These are phyloP conservation scores for Kwoniella mangroviensis DNA, from an alignment of 768 basidiomycete genomes.

Conservation along the genomic window DNA sequence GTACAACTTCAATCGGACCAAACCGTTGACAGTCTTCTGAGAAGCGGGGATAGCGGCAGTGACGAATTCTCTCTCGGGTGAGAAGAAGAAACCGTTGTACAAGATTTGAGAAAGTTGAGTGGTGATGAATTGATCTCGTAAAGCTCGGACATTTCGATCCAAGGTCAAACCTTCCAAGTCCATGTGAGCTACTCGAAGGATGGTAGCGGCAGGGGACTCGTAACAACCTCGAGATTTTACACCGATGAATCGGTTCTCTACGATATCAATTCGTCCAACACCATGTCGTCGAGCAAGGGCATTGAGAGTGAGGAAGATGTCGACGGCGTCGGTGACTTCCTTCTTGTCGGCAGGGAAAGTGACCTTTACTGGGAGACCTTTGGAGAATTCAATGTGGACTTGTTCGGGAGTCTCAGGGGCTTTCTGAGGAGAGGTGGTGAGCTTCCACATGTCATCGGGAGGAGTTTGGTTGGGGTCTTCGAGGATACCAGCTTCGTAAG, in stretches of 20 bases:
- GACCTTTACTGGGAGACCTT: slow-evolving; percentile 85
- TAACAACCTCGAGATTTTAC: slow-evolving; percentile 99
- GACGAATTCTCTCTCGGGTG: slow-evolving; percentile 97
- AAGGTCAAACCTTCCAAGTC: slow-evolving; percentile 97
- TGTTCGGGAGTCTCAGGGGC: slow-evolving; percentile 79
- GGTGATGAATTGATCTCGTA: slow-evolving; percentile 94
- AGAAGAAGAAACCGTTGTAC: slow-evolving; percentile 99
- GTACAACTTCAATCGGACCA: slow-evolving; percentile 87
- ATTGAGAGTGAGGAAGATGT: slow-evolving; percentile 91
- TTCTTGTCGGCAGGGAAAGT: slow-evolving; percentile 62
- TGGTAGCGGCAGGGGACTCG: slow-evolving; percentile 95
- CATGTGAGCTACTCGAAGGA: slow-evolving; percentile 91
- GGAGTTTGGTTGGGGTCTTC: slow-evolving; percentile 96
- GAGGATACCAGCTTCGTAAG: slow-evolving; percentile 98
- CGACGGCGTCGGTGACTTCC: slow-evolving; percentile 86
- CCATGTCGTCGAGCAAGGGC: slow-evolving; percentile 91
- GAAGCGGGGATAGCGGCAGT: slow-evolving; percentile 86
- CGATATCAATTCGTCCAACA: slow-evolving; percentile 95
- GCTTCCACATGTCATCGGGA: slow-evolving; percentile 98
- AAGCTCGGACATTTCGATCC: slow-evolving; percentile 91
- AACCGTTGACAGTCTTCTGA: slow-evolving; percentile 94
- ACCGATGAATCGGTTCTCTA: slow-evolving; percentile 99
- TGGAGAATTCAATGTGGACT: slow-evolving; percentile 81
- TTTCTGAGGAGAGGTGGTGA: slow-evolving; percentile 79
- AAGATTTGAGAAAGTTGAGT: slow-evolving; percentile 85